Conservation (phyloP, 139 green algal species). For the Deuterostichococcus epilithicus region DNA sequence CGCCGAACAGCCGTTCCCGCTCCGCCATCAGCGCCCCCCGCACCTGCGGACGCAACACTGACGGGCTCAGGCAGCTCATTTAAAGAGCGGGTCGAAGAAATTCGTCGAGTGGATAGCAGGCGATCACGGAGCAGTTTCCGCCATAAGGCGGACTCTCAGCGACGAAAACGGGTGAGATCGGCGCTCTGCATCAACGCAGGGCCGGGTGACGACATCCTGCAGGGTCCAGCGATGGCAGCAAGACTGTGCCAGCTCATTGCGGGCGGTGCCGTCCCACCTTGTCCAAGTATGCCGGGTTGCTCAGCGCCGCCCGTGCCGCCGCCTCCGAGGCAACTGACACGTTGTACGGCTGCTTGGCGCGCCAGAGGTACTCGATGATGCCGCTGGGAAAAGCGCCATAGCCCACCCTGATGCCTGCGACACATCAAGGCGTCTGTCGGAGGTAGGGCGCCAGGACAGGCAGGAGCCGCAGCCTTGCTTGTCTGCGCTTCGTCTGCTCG, state of each 20-base stretch:
- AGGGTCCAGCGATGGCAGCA: too few relatives aligned
- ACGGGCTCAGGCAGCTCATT: too few relatives aligned
- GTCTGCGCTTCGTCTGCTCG: background rate
- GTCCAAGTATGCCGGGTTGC: conserved; percentile 65
- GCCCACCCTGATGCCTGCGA: conserved; percentile 23
- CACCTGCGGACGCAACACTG: conserved; percentile 34
- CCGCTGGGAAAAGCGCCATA: conserved; percentile 66
- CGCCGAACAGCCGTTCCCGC: conserved; percentile 60
- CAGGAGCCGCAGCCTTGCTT: background rate
- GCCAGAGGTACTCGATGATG: conserved; percentile 89
- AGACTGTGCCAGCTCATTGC: too few relatives aligned
- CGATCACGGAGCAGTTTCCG: conserved; percentile 20
- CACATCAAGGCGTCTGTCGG: background rate
- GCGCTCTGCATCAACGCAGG: too few relatives aligned
- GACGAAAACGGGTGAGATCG: too few relatives aligned
- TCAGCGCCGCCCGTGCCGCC: conserved; percentile 74
- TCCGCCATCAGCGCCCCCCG: conserved; percentile 82
- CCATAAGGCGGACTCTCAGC: background rate
- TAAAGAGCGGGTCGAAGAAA: too few relatives aligned
- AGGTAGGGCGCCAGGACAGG: background rate
- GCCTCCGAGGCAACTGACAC: conserved; percentile 90
- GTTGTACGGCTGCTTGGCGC: conserved; percentile 99
- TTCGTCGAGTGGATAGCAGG: conserved; percentile 53
- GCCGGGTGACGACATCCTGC: too few relatives aligned
- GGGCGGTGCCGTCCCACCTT: conserved; percentile 35